Evolutionary conservation across 2,329 filamentous ascomycete genomes (phyloP), one percentile per base, ranked within the genome.

Genomic region (Ceratocystis cubensis): DNA sequence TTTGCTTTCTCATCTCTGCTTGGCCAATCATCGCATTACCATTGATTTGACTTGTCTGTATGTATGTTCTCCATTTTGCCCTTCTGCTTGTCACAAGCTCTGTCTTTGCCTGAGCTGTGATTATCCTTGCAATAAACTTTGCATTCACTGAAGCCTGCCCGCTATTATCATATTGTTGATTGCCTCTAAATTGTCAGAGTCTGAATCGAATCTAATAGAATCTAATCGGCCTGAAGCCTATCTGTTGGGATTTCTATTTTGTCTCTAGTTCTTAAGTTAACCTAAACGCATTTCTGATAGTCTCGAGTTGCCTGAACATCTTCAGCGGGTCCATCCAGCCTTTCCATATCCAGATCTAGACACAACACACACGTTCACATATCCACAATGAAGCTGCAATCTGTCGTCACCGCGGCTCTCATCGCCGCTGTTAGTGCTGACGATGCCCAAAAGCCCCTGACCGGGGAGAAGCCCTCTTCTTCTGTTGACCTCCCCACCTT

Each of bases 341-440:
- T 57, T 7, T 57, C 8, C 22, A 57, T 25, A 30, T 15, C 45
- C 17, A 20, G 17, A 41, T 53, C 28, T 44, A 5, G 25, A 15
- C 3, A 17, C 62, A 5, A 64, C 44, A 30, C 30, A 48, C n/a
- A 48, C 45, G 3, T 15, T 50, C 48, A 28, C 48, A 46, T 10
- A 68, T 72, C 70, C 82, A 86, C 74, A 75, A 95, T 96, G 91
- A 90, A 88, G 85, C 85, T 96, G 78, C 88, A 88, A 79, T 81
- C 88, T 76, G 84, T 88, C 74, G 83, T 88, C 74, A 87, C 89
- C 75, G 88, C 89, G 73, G 85, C 88, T 73, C 77, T 88, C 70
- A 76, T 86, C 73, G 86, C 85, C 71, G 81, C 84, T 65, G 66
- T 67, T 63, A 67, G 67, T 50, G 68, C 68, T 37, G 68, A 69